A percentile compares a stretch with the other conserved stretches of the same genome.
These are phyloP conservation scores for Rhizoclosmatium globosum DNA, from an alignment of 192 early-diverging fungal genomes.

Conservation along the genomic window DNA sequence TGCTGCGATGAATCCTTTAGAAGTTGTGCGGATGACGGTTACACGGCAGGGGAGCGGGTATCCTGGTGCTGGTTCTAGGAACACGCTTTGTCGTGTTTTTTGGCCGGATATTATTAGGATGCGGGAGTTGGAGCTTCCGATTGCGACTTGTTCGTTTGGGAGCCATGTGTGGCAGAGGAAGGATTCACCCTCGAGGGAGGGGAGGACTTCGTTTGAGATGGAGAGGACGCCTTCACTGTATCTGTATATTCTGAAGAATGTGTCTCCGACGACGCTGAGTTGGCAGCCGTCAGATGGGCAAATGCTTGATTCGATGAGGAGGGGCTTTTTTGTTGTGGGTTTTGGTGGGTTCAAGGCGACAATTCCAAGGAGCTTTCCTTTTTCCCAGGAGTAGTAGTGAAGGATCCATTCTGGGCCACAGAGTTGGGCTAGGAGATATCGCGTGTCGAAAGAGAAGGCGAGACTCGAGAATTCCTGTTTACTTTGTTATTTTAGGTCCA, in stretches of 20 bases:
- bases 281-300: constrained; percentile 58
- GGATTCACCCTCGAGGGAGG: not conserved
- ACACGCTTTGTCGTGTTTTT: constrained; percentile 25
- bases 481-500: not conserved
- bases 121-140: constrained; percentile 44
- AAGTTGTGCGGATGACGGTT: constrained; percentile 6
- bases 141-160: constrained; percentile 41
- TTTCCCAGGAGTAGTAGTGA: constrained; percentile 65
- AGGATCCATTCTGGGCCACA: constrained; percentile 60
- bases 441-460: constrained; percentile 58
- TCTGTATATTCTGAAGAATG: constrained; percentile 46
- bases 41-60: not conserved
- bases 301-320: constrained; percentile 44
- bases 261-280: constrained; percentile 43
- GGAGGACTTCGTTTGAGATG: not conserved
- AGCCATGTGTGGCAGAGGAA: constrained; percentile 45
- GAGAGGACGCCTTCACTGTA: constrained; percentile 54
- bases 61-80: not conserved
- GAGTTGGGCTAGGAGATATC: constrained; percentile 55
- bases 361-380: constrained; percentile 53
- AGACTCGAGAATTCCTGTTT: constrained; percentile 57
- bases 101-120: constrained; percentile 42
- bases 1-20: constrained; percentile 48
- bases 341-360: constrained; percentile 25
- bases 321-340: not conserved